Evolutionary conservation across 495 filamentous ascomycete species (phyloP), one percentile per base, ranked within the genome.

Genomic region (Melanomma pulvis-pyrius): DNA sequence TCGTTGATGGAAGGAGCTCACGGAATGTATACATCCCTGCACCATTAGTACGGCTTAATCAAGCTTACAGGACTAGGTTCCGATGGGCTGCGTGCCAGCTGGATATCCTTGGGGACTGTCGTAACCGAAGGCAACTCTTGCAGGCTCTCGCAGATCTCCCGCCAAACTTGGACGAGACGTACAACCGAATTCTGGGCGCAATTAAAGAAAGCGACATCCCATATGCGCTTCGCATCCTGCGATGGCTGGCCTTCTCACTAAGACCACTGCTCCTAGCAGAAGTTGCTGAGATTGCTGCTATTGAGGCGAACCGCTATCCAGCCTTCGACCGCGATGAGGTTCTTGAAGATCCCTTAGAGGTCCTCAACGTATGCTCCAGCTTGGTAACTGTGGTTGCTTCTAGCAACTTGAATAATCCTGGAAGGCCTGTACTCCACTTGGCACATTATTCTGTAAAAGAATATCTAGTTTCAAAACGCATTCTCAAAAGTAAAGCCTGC

Each of bases 1-100:
- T 13, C 25, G 19, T 47, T 70, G 17, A 70, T 65, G 39, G 13
- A 66, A 41, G 53, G 53, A 57, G 55, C 67, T 25, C 24, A 58
- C 13, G 67, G 67, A 61, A 70, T 70, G 67, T 66, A 66, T 34
- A 46, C 50, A 41, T 58, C 21, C 21, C 19, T 8, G 39, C 34
- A 36, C 3, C 22, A 5, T 25, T 19, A 9, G 8, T 13, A 34
- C 19, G 3, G 28, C n/a, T 21, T 52, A n/a, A 12, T 15, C 15
- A 28, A 48, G 59, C 46, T 61, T 19, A 52, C 29, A 49, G n/a
- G 13, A 9, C 9, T 41, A 61, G 59, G 61, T 63, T 55, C 46
- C 61, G 61, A 17, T 63, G 49, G 61, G 51, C 36, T 47, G 50
- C 25, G 7, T 55, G 61, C 28, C 61, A 63, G 34, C 22, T 63